phyloP scores from a whole-genome alignment of 805 yeast genomes.

The Blastobotrys mokoenaii region DNA sequence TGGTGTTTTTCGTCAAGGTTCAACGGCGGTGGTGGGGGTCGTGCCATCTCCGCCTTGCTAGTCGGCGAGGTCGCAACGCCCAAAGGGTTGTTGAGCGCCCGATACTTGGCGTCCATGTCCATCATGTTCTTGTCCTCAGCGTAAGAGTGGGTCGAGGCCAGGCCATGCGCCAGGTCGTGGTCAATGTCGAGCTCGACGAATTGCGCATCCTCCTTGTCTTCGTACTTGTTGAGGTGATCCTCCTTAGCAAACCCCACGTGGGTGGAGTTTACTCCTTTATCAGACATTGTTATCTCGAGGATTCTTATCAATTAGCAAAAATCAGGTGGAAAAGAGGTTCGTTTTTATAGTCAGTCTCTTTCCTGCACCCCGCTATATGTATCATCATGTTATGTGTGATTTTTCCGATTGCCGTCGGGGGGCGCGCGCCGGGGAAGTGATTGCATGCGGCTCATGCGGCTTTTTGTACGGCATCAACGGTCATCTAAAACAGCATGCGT shows the following conservation, averaged over 20 bases:
- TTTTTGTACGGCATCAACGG: too few relatives aligned
- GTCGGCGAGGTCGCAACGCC: slow-evolving; percentile 7
- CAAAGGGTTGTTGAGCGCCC: slow-evolving; percentile 31
- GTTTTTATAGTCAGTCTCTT: too few relatives aligned
- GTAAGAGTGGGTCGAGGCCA: slow-evolving; percentile 37
- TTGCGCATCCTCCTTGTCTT: slow-evolving; percentile 4
- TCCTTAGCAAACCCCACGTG: not conserved
- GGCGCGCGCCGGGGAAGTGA: too few relatives aligned
- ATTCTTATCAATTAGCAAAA: not conserved
- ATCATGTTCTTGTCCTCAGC: slow-evolving; percentile 55
- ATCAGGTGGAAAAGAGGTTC: too few relatives aligned
- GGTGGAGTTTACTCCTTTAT: not conserved
- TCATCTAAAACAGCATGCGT: too few relatives aligned
- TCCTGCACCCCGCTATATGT: too few relatives aligned
- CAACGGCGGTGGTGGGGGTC: slow-evolving; percentile 14
- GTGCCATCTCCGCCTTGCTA: slow-evolving; percentile 11
- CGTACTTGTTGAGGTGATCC: not conserved
- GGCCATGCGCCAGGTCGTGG: not conserved
- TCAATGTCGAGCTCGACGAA: not conserved
- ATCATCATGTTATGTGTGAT: too few relatives aligned
- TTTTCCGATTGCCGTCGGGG: too few relatives aligned
- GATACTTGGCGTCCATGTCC: slow-evolving; percentile 59
- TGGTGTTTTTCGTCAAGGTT: slow-evolving; percentile 1
- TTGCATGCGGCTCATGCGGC: too few relatives aligned
- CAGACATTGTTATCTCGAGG: not conserved